phyloP scores from a whole-genome alignment of 2,329 filamentous ascomycete species.

The Sporothrix euskadiensis region DNA sequence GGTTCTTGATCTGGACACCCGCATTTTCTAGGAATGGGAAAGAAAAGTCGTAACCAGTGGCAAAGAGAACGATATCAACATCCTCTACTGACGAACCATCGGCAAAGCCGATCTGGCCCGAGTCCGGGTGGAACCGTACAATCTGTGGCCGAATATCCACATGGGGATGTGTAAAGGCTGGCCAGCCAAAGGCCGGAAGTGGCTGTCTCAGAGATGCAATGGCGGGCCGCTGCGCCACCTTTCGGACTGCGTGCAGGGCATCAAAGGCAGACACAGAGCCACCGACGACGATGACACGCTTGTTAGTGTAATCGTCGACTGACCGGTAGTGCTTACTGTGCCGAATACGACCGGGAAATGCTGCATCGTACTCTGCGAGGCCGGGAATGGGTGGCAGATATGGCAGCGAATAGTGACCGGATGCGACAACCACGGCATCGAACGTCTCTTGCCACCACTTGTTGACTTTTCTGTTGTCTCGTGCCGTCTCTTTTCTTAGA shows the following conservation, averaged over 20 bases:
- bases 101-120: conserved; percentile 56
- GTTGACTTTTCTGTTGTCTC: conserved; percentile 39
- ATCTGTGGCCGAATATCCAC: conserved; percentile 39
- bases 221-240: conserved; percentile 24
- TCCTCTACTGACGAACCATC: conserved; percentile 56
- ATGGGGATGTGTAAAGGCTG: conserved; percentile 46
- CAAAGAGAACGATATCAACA: conserved; percentile 66
- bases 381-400: conserved; percentile 52
- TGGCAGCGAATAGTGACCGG: conserved; percentile 66
- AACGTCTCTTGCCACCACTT: conserved; percentile 64
- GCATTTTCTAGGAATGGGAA: conserved; percentile 59
- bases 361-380: conserved; percentile 48
- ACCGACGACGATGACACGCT: conserved; percentile 65
- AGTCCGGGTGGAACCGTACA: conserved; percentile 46
- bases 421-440: conserved; percentile 66
- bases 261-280: conserved; percentile 64
- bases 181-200: conserved; percentile 34
- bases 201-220: conserved; percentile 1
- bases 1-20: conserved; percentile 55
- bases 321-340: conserved; percentile 58
- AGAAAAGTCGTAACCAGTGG: conserved; percentile 71
- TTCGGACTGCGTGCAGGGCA: conserved; percentile 36
- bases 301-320: conserved; percentile 47
- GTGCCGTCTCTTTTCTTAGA: conserved; percentile 39
- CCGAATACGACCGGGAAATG: conserved; percentile 50